Evolutionary conservation across 106 monocot genomes (phyloP), one percentile per base, ranked within the genome.

Genomic region (Dendrobium chrysotoxum): DNA sequence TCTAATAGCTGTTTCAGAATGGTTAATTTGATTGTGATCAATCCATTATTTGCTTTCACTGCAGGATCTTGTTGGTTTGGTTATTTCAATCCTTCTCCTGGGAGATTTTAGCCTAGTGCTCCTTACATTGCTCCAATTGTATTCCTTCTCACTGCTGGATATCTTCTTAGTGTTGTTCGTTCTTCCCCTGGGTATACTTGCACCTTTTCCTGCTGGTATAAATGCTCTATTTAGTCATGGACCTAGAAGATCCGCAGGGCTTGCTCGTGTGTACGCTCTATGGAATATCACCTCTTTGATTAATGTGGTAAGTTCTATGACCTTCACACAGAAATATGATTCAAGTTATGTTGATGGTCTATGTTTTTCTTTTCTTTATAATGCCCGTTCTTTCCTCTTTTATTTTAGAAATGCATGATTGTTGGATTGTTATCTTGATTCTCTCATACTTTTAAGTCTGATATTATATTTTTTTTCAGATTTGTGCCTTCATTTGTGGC

Each of bases 151-250:
- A 70, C 86, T 99, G 88, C 84, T 82, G 53, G 93, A 99, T 81
- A 84, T 93, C 72, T 89, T 99, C 80, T 70, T 99, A 45, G 98
- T 95, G 77, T 80, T 99, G 82, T 93, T 99, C 87, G 77, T 99
- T 83, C 92, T 99, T 78, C 98, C 98, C 47, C 79, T 99, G 75
- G 98, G 95, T 46, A 89, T 99, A 68, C 80, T 99, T 53, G 87
- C 89, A 72, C 98, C 98, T 26, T 99, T 99, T 44, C 98, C 98
- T 86, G 98, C 95, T 80, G 98, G 98, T 79, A 99, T 99, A 50
- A 99, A 93, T 85, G 95, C 92, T 57, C 89, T 99, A 30, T 99
- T 99, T 80, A 99, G 98, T 81, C 98, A 99, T 85, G 98, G 98
- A 74, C 98, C 98, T 55, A 85, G 91, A 80, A 81, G 91, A 64